Base-by-base conservation (phyloP, 176 grass and related monocot genomes). In the Bothriochloa decipiens region DNA sequence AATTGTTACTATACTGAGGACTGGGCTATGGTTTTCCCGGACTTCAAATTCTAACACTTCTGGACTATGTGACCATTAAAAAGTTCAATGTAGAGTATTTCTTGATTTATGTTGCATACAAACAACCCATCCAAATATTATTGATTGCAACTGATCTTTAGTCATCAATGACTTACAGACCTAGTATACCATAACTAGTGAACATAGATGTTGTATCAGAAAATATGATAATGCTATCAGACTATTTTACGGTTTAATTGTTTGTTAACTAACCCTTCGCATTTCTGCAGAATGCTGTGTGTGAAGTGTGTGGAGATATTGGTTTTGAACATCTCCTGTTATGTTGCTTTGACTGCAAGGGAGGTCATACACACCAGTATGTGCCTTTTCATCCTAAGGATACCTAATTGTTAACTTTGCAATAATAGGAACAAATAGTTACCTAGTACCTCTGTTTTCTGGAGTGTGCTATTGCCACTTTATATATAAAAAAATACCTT, bases 211-310 rank as follows among this genome's bases (percentile, higher is more conserved):
- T 0, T 67, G 11, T 33, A 22, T 49, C 3, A 14, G 2, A 3
- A 3, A 65, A 35, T 80, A 68, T 68, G 63, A 65, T 25, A 74
- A 37, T 68, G 23, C 36, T 11, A 69, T 28, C 7, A 40, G 15
- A 28, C 9, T 63, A 58, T 17, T 39, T 65, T 72, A 62, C 27
- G 12, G 5, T 79, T 65, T 18, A 46, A 20, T 37, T 7, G 36
- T 53, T 32, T 4, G 3, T 29, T 15, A 23, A 53, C 45, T 11
- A 53, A 25, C 20, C 22, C 46, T 57, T 69, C 12, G 6, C 63
- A 62, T 81, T 85, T 60, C n/a, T 81, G 82, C 87, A 89, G 87
- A 46, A 8, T 36, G 58, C 12, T 68, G 62, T 89, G 22, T 89
- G 87, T 47, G 87, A 75, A 68, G 65, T 61, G 5, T 89, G 82